Conservation (phyloP, 371 early-diverging fungal species). For the Lichtheimia ramosa region DNA sequence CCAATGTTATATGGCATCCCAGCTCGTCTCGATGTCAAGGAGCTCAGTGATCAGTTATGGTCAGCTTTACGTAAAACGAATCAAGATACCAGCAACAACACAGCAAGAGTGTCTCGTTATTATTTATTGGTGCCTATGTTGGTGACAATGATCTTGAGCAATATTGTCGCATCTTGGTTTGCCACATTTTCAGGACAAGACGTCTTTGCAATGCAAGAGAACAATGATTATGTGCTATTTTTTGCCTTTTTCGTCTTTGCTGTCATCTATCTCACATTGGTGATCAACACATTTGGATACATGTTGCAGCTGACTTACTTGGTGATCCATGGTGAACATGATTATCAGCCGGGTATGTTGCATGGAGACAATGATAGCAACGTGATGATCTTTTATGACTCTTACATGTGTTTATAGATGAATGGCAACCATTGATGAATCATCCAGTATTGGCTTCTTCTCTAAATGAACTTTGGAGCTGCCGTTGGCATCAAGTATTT, state of each 20-base stretch:
- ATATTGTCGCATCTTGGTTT: constrained; percentile 22
- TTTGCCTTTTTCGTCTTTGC: constrained; percentile 18
- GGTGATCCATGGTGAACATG: constrained; percentile 19
- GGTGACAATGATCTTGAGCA: constrained; percentile 11
- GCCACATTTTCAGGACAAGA: constrained; percentile 28
- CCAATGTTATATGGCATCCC: constrained; percentile 18
- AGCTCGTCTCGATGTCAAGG: constrained; percentile 15
- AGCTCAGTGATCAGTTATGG: constrained; percentile 28
- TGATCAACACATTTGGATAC: constrained; percentile 27
- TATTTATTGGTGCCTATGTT: constrained; percentile 16
- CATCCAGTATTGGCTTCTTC: constrained; percentile 22
- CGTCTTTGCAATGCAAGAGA: constrained; percentile 2
- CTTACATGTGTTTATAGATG: constrained; percentile 19
- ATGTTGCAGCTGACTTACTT: constrained; percentile 23
- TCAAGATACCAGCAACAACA: neutral
- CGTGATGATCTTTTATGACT: neutral
- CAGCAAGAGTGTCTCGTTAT: neutral
- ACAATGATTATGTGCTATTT: constrained; percentile 13
- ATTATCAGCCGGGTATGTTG: constrained; percentile 27
- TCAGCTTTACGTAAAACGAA: constrained; percentile 18
- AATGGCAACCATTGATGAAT: constrained; percentile 35
- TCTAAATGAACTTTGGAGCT: constrained; percentile 5
- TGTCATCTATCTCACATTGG: constrained; percentile 16
- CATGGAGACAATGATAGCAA: too few relatives aligned
- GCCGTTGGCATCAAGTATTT: constrained; percentile 36